A percentile compares a stretch with the other conserved stretches of the same genome.
Conservation (phyloP, 2,329 filamentous ascomycete species). For the Incumbomyces lentus region DNA sequence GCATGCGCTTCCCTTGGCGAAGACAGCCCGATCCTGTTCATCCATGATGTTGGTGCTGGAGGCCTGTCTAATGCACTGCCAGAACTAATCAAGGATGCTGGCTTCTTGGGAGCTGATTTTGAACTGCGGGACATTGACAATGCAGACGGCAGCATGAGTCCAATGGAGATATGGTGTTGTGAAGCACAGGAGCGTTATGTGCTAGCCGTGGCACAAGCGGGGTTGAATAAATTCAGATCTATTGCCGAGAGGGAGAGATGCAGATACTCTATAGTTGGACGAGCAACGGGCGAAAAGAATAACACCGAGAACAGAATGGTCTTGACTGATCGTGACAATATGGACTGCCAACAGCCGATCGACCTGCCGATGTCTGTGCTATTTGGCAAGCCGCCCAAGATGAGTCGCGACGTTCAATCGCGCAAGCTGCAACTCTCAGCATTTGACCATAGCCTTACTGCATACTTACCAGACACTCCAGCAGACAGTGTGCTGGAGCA, state of each 20-base stretch:
- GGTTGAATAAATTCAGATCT: constrained; percentile 61
- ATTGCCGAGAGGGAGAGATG: constrained; percentile 75
- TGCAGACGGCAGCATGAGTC: constrained; percentile 83
- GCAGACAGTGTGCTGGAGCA: constrained; percentile 47
- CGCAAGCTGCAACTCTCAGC: constrained; percentile 55
- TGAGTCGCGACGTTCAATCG: constrained; percentile 63
- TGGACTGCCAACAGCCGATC: constrained; percentile 64
- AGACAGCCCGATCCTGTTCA: constrained; percentile 86
- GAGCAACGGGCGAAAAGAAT: constrained; percentile 45
- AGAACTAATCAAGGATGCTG: constrained; percentile 84
- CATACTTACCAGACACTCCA: constrained; percentile 50
- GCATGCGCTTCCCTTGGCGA: constrained; percentile 75
- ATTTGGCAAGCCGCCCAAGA: constrained; percentile 78
- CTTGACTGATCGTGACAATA: constrained; percentile 63
- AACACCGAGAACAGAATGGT: constrained; percentile 56
- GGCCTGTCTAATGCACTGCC: constrained; percentile 77
- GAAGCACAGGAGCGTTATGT: constrained; percentile 97
- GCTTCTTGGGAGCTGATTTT: constrained; percentile 70
- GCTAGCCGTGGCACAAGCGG: constrained; percentile 69
- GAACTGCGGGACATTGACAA: constrained; percentile 91
- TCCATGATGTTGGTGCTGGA: constrained; percentile 94
- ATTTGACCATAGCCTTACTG: constrained; percentile 66
- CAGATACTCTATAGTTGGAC: constrained; percentile 83
- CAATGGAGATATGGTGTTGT: constrained; percentile 95
- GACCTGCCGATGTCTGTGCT: constrained; percentile 81